Conservation (phyloP, 2,329 filamentous ascomycete species). For the Exophiala bonariae region DNA sequence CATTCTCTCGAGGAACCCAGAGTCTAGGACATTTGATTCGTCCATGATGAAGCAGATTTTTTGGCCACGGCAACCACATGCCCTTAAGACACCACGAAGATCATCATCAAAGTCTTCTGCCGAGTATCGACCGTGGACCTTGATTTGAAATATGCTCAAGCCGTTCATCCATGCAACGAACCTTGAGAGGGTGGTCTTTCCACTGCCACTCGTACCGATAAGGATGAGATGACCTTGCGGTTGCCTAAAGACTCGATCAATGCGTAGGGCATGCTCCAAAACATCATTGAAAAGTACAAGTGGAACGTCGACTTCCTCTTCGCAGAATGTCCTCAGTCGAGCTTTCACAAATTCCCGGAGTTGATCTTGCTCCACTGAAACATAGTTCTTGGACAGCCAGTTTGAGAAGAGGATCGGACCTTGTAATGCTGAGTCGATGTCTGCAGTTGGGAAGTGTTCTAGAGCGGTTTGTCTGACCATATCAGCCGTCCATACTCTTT, state of each 20-base stretch:
- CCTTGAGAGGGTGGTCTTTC: slow-evolving; percentile 95
- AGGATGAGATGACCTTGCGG: slow-evolving; percentile 97
- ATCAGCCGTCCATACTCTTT: slow-evolving; percentile 92
- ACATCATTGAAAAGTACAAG: slow-evolving; percentile 99
- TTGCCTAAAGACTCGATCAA: slow-evolving; percentile 97
- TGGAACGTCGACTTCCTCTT: slow-evolving; percentile 98
- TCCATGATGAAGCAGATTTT: slow-evolving; percentile 99
- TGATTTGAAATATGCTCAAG: slow-evolving; percentile 98
- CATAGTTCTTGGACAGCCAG: slow-evolving; percentile 98
- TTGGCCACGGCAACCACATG: slow-evolving; percentile 95
- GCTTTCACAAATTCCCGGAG: slow-evolving; percentile 97
- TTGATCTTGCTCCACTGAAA: slow-evolving; percentile 92
- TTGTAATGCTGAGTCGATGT: slow-evolving; percentile 82
- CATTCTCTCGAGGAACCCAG: slow-evolving; percentile 98
- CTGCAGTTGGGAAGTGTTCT: slow-evolving; percentile 92
- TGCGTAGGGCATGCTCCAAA: slow-evolving; percentile 93
- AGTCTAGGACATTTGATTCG: slow-evolving; percentile 96
- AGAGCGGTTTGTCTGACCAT: slow-evolving; percentile 82
- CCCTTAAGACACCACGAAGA: slow-evolving; percentile 84
- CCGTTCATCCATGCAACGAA: slow-evolving; percentile 99
- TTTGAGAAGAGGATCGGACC: slow-evolving; percentile 98
- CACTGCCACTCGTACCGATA: slow-evolving; percentile 96
- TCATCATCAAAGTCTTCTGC: slow-evolving; percentile 99
- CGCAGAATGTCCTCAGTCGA: slow-evolving; percentile 94
- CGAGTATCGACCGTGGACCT: slow-evolving; percentile 98